These are phyloP conservation scores for Malassezia slooffiae DNA, from an alignment of 1,284 basidiomycete genomes.

Conservation along the genomic window DNA sequence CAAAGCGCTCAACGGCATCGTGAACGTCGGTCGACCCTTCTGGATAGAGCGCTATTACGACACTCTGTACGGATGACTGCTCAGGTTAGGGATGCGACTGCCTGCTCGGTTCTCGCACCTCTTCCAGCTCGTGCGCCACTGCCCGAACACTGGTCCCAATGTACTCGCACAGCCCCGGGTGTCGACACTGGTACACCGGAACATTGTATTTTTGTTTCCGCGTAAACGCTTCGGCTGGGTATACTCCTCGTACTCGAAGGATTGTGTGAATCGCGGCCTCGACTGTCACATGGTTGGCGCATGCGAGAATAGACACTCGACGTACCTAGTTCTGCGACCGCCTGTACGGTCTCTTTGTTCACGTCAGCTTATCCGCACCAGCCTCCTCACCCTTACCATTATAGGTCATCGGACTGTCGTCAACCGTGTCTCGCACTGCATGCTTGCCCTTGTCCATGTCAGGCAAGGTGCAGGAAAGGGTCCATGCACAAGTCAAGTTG, in stretches of 20 bases:
- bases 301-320: neutral
- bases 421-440: slow-evolving; percentile 11
- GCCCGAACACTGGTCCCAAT: slow-evolving; percentile 68
- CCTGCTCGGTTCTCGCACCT: too few species aligned
- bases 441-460: too few species aligned
- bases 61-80: slow-evolving; percentile 51
- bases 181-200: slow-evolving; percentile 78
- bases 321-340: slow-evolving; percentile 8
- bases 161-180: slow-evolving; percentile 75
- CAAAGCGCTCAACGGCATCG: slow-evolving; percentile 56
- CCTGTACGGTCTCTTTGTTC: slow-evolving; percentile 7
- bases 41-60: slow-evolving; percentile 56
- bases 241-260: slow-evolving; percentile 75
- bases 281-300: too few species aligned
- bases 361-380: too few species aligned
- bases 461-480: too few species aligned
- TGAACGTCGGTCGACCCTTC: slow-evolving; percentile 67
- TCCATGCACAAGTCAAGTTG: too few species aligned
- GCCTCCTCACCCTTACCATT: slow-evolving; percentile 11
- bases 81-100: slow-evolving; percentile 2
- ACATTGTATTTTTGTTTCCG: slow-evolving; percentile 76
- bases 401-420: slow-evolving; percentile 15
- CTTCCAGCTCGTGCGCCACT: slow-evolving; percentile 61
- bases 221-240: slow-evolving; percentile 71
- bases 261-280: slow-evolving; percentile 87